A percentile compares a stretch with the other conserved stretches of the same genome.
Conservation (phyloP, 257 asterid genomes). For the Scutellaria galericulata region DNA sequence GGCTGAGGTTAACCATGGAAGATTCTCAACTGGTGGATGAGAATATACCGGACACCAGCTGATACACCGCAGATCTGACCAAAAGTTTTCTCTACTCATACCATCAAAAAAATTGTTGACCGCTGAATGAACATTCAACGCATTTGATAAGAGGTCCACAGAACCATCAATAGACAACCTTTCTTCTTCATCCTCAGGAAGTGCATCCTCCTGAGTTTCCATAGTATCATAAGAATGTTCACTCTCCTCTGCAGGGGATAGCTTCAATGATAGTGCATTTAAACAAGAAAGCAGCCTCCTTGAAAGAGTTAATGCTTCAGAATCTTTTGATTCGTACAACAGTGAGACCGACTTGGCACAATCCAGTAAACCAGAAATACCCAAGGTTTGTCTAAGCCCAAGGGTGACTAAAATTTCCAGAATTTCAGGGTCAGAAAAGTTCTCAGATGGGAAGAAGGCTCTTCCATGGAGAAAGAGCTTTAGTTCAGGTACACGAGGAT, state of each 20-base stretch:
- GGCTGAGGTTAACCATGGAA: constrained; percentile 76
- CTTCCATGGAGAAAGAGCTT: constrained; percentile 63
- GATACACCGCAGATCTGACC: constrained; percentile 68
- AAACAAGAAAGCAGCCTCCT: constrained; percentile 78
- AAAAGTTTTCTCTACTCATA: constrained; percentile 64
- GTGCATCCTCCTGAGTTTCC: constrained; percentile 47
- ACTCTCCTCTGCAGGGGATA: constrained; percentile 49
- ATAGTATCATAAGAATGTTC: constrained; percentile 42
- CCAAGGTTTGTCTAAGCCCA: constrained; percentile 79
- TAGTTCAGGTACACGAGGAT: constrained; percentile 81
- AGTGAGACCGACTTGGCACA: constrained; percentile 85
- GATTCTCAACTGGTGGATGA: constrained; percentile 68
- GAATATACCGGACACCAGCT: constrained; percentile 89
- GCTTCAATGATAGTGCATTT: constrained; percentile 58
- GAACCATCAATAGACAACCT: constrained; percentile 42
- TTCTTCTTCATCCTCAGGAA: constrained; percentile 49
- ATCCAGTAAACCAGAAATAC: constrained; percentile 75
- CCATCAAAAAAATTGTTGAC: constrained; percentile 63
- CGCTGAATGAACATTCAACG: constrained; percentile 46
- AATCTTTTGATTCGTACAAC: constrained; percentile 55
- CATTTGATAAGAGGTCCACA: constrained; percentile 45
- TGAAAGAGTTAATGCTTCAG: constrained; percentile 54
- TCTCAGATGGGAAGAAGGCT: constrained; percentile 80
- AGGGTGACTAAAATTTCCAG: constrained; percentile 73
- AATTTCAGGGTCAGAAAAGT: constrained; percentile 68